phyloP scores from a whole-genome alignment of 495 filamentous ascomycete species.

The Lophiotrema nucula region DNA sequence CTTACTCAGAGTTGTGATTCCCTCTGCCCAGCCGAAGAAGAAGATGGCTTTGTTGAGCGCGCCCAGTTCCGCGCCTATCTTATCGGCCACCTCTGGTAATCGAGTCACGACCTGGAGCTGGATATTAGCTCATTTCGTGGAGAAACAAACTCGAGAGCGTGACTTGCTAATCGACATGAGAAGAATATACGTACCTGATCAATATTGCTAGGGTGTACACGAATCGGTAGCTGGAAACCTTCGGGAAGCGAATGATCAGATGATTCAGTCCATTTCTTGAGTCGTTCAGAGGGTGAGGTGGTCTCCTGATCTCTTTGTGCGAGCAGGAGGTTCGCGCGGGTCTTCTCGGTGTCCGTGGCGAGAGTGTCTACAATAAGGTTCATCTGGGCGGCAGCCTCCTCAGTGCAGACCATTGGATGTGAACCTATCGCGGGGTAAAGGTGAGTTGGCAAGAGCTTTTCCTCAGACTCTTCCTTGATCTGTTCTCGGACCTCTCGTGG shows the following conservation, averaged over 20 bases:
- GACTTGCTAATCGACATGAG: not conserved
- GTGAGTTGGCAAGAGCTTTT: conserved; percentile 58
- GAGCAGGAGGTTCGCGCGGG: conserved; percentile 56
- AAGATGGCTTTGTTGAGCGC: conserved; percentile 68
- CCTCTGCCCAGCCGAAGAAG: conserved; percentile 63
- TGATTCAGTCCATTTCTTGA: conserved; percentile 47
- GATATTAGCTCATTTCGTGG: conserved; percentile 1
- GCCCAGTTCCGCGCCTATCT: conserved; percentile 45
- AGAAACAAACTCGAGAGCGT: not conserved
- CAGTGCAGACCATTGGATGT: conserved; percentile 59
- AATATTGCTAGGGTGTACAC: conserved; percentile 42
- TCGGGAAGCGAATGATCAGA: conserved; percentile 54
- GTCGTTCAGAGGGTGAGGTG: conserved; percentile 31
- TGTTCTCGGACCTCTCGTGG: conserved; percentile 61
- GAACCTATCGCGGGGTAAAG: conserved; percentile 62
- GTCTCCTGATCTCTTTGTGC: conserved; percentile 35
- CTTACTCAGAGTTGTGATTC: conserved; percentile 62
- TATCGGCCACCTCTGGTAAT: conserved; percentile 27
- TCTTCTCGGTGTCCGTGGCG: conserved; percentile 61
- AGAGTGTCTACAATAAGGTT: conserved; percentile 65
- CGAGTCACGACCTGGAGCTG: too few relatives aligned
- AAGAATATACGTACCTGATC: too few relatives aligned
- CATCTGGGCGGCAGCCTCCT: conserved; percentile 62
- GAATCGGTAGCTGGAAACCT: conserved; percentile 53
- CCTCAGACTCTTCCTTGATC: conserved; percentile 61